phyloP scores from a whole-genome alignment of 345 rosid genomes.

The Anacardium occidentale region DNA sequence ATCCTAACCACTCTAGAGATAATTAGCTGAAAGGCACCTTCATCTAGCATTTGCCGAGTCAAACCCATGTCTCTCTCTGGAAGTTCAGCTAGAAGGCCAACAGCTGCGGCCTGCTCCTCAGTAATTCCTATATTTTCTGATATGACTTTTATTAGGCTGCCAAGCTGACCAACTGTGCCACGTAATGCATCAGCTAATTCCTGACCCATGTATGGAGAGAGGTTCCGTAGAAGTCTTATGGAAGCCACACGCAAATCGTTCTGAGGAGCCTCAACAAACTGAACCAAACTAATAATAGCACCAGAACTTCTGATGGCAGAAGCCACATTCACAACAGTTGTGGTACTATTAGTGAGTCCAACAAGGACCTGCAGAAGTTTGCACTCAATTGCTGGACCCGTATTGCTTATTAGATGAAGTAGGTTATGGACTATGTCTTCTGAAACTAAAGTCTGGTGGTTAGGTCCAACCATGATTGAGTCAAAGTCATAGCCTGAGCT shows the following conservation, averaged over 20 bases:
- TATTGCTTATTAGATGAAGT: slow-evolving; percentile 87
- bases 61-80: slow-evolving; percentile 90
- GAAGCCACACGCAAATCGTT: slow-evolving; percentile 76
- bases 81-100: slow-evolving; percentile 90
- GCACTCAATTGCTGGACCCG: slow-evolving; percentile 93
- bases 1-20: slow-evolving; percentile 52
- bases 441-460: slow-evolving; percentile 79
- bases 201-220: slow-evolving; percentile 80
- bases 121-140: slow-evolving; percentile 68
- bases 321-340: slow-evolving; percentile 68
- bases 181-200: slow-evolving; percentile 79
- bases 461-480: slow-evolving; percentile 58
- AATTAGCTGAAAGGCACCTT: slow-evolving; percentile 66
- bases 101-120: slow-evolving; percentile 91
- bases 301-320: slow-evolving; percentile 89
- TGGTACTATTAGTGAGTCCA: slow-evolving; percentile 72
- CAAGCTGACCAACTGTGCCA: slow-evolving; percentile 80
- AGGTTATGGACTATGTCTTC: slow-evolving; percentile 74
- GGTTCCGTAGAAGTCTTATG: slow-evolving; percentile 78
- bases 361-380: slow-evolving; percentile 93
- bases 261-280: slow-evolving; percentile 84
- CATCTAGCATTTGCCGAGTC: slow-evolving; percentile 80
- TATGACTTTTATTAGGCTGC: slow-evolving; percentile 61
- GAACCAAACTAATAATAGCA: slow-evolving; percentile 90
- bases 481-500: slow-evolving; percentile 74